Conservation (phyloP, 2,329 filamentous ascomycete genomes). For the Pyricularia sp. region DNA sequence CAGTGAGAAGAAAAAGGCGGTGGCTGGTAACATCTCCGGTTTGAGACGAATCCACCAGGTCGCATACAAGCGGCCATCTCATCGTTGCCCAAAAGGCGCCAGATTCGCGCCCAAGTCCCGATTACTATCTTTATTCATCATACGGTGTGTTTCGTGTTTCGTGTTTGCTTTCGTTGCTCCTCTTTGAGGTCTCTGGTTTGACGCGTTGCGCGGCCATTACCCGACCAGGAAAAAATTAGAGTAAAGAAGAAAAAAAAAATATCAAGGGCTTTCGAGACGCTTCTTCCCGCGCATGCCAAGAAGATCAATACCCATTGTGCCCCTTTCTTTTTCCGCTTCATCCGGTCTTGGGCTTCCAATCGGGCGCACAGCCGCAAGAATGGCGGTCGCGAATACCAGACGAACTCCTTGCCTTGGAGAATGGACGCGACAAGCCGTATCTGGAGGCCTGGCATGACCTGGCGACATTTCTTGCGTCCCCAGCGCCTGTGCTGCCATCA, state of each 20-base stretch:
- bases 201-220: neutral
- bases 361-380: neutral
- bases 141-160: conserved; percentile 2
- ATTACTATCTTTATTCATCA: neutral
- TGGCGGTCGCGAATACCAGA: neutral
- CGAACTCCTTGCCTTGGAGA: neutral
- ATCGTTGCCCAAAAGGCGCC: neutral
- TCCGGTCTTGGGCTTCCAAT: neutral
- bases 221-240: neutral
- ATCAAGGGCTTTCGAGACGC: neutral
- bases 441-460: neutral
- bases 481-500: neutral
- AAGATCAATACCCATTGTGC: neutral
- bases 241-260: neutral
- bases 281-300: neutral
- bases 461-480: neutral
- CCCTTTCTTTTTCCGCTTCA: neutral
- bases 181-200: neutral
- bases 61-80: neutral
- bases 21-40: neutral
- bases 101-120: neutral
- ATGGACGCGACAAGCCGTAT: neutral
- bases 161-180: neutral
- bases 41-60: neutral
- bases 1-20: neutral